phyloP scores from a whole-genome alignment of 2,329 filamentous ascomycete species.

The Rhinocladiella mackenziei region DNA sequence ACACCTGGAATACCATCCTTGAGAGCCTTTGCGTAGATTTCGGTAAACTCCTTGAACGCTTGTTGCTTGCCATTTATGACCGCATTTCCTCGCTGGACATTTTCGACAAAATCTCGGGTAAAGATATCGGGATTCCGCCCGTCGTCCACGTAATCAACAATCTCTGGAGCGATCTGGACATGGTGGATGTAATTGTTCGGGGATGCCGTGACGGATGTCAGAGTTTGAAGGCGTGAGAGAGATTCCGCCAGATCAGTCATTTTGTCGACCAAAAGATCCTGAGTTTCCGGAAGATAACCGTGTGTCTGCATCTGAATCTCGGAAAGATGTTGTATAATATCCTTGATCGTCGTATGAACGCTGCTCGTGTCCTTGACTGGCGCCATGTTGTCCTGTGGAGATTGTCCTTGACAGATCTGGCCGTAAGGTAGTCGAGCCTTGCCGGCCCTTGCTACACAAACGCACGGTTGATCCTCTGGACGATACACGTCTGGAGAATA shows the following conservation, averaged over 20 bases:
- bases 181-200: conserved; percentile 32
- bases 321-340: conserved; percentile 60
- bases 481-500: not conserved
- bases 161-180: conserved; percentile 57
- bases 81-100: conserved; percentile 60
- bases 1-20: conserved; percentile 56
- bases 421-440: not conserved
- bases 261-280: conserved; percentile 55
- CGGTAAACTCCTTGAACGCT: conserved; percentile 56
- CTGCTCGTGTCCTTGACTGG: conserved; percentile 26
- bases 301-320: conserved; percentile 56
- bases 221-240: conserved; percentile 48
- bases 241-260: conserved; percentile 52
- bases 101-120: conserved; percentile 62
- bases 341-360: conserved; percentile 40
- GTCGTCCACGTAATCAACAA: conserved; percentile 60
- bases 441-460: not conserved
- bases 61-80: conserved; percentile 58
- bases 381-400: conserved; percentile 15
- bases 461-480: not conserved
- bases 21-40: conserved; percentile 57
- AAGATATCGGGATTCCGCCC: conserved; percentile 65
- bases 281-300: conserved; percentile 55
- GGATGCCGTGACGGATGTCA: conserved; percentile 33
- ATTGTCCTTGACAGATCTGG: not conserved